A percentile compares a stretch with the other conserved stretches of the same genome.
phyloP scores from a whole-genome alignment of 805 yeast species.

The Lipomyces mesembrius region DNA sequence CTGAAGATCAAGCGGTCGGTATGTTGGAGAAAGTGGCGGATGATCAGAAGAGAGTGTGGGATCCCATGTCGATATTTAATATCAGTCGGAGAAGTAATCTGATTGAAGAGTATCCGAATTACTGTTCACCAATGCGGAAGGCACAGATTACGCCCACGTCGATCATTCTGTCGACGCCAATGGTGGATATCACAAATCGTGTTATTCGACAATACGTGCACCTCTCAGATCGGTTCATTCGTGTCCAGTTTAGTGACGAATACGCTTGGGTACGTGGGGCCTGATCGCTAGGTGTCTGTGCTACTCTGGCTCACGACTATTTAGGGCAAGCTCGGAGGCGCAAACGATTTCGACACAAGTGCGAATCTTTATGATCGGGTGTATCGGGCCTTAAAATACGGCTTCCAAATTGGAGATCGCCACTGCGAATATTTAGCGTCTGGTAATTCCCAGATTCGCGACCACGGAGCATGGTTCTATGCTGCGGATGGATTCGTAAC shows the following conservation, averaged over 20 bases:
- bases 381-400: constrained; percentile 11
- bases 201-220: constrained; percentile 11
- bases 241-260: constrained; percentile 12
- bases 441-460: constrained; percentile 18
- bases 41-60: constrained; percentile 9
- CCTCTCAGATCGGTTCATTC: constrained; percentile 11
- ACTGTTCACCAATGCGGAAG: constrained; percentile 14
- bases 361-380: constrained; percentile 7
- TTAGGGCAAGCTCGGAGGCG: constrained; percentile 10
- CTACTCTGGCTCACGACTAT: background rate
- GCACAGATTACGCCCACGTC: constrained; percentile 12
- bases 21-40: constrained; percentile 11
- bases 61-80: constrained; percentile 11
- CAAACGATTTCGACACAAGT: background rate
- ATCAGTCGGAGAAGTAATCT: background rate
- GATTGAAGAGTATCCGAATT: constrained; percentile 11
- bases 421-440: constrained; percentile 13
- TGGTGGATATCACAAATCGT: constrained; percentile 19
- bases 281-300: background rate
- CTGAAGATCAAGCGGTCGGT: constrained; percentile 9
- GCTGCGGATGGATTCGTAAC: constrained; percentile 10
- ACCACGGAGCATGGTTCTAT: constrained; percentile 19
- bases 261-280: constrained; percentile 1
- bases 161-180: constrained; percentile 12
- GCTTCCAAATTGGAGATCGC: constrained; percentile 10